Evolutionary conservation across 345 rosid genomes (phyloP), one percentile per base, ranked within the genome.

Genomic region (Syzygium grande): DNA sequence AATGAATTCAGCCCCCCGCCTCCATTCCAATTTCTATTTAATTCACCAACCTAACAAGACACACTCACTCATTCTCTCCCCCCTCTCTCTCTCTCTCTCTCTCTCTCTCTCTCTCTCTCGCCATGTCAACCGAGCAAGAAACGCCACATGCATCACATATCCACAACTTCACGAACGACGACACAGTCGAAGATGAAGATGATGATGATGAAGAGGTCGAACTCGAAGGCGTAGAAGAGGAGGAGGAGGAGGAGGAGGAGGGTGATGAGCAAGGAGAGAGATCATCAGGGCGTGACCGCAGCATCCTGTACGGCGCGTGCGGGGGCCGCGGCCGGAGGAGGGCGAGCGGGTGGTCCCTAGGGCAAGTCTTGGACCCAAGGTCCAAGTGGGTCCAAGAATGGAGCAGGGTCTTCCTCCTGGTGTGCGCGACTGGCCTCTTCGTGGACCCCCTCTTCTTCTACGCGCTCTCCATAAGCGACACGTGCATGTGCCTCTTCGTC

Each of bases 401-500:
- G 99, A 98, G 96, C 92, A 89, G 93, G 91, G 93, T 94, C 73
- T 96, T 96, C 86, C 96, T 98, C 38, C 92, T 95, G 2, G 98
- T 95, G 0, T 95, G 98, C 79, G 96, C 98, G 17, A 91, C 96
- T 11, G 99, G 99, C 2, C 96, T 98, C 2, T 95, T 96, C 84
- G 95, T 98, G 54, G 99, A 98, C 90, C 99, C 99, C 29, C 96
- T 97, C 55, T 97, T 97, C 92, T 96, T 97, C 90, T 97, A 96
- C 90, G 92, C 95, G 11, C 89, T 97, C 49, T 95, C 99, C 10
- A 87, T 97, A 5, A 95, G 96, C 88, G 96, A 94, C 53, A 90
- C 93, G 29, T 95, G 92, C 85, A 93, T 93, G 96, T 96, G 98
- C 89, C 94, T 97, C 65, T 94, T 95, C 91, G 89, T 97, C 65